Evolutionary conservation across 257 asterid species (phyloP), one percentile per base, ranked within the genome.

Genomic region (Solanum habrochaites): DNA sequence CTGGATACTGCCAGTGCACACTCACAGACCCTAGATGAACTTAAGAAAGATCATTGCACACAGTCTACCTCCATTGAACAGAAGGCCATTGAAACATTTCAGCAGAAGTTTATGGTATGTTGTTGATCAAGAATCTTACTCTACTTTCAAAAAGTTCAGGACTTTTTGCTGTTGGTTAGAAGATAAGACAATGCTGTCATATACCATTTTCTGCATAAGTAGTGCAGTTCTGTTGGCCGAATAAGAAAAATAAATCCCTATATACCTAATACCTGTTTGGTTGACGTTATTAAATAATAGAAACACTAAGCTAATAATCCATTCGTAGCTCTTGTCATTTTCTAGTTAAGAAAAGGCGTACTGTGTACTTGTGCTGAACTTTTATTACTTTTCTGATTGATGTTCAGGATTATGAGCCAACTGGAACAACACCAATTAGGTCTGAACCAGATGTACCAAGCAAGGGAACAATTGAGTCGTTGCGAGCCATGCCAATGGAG

Each of bases 331-430:
- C 16, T 80, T 47, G 25, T 25, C n/a, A 27, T 45, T 78, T 27
- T 16, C 18, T 78, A 43, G 66, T 47, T 78, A 27, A 43, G 62
- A 75, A 6, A 11, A 42, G 62, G 23, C 45, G 11, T 78, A 78
- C 40, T 13, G 5, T 29, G 21, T 27, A 29, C 11, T 49, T 31
- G 45, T 49, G 85, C 85, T 49, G 70, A 49, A 52, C 25, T 11
- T 11, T 25, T 27, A 77, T 67, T 42, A 84, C 52, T 35, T 18
- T 23, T 86, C 35, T 47, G 31, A 86, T 25, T 75, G 23, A 88
- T 90, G n/a, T 4, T 49, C 90, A 96, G 98, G 98, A 95, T 83
- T 96, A 96, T 81, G 97, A 93, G 90, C 91, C 98, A 49, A 95
- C 97, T 4, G 98, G 99, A 18, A 87, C 91, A 43, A 94, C 99